These are phyloP conservation scores for Xylaria sp. DNA, from an alignment of 2,329 filamentous ascomycete species.

Conservation along the genomic window DNA sequence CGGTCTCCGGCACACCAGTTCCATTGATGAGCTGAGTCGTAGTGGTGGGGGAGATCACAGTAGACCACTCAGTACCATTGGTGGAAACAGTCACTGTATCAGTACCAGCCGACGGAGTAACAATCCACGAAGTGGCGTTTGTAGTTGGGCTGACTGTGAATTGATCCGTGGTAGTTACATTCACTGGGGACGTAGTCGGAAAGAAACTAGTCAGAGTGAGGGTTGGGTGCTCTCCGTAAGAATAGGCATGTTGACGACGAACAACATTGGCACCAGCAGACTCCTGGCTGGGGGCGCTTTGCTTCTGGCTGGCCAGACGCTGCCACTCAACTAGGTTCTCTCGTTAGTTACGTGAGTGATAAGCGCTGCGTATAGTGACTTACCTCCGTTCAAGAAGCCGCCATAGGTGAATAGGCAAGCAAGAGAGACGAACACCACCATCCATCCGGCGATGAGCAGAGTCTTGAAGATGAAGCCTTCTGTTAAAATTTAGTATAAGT, in stretches of 20 bases:
- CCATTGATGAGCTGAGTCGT: background rate
- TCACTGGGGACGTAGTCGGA: slow-evolving; percentile 35
- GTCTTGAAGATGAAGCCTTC: background rate
- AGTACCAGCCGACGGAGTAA: slow-evolving; percentile 17
- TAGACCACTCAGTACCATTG: slow-evolving; percentile 1
- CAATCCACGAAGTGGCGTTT: slow-evolving; percentile 15
- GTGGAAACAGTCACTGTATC: slow-evolving; percentile 1
- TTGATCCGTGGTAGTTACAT: slow-evolving; percentile 13
- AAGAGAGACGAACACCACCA: background rate
- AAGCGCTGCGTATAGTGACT: background rate
- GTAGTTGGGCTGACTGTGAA: slow-evolving; percentile 36
- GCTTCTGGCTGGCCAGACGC: background rate
- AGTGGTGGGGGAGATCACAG: background rate
- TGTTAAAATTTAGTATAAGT: background rate
- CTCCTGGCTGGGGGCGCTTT: background rate
- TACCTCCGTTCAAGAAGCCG: background rate
- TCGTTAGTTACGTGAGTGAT: background rate
- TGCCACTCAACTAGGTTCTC: background rate
- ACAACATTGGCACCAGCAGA: background rate
- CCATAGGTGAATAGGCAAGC: background rate
- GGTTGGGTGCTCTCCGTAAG: slow-evolving; percentile 12
- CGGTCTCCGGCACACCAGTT: background rate
- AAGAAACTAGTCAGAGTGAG: slow-evolving; percentile 5
- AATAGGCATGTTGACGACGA: slow-evolving; percentile 9
- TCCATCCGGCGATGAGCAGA: background rate